Percentiles rank a stretch among this genome's conserved stretches.
These are phyloP conservation scores for Hyphopichia homilentoma DNA, from an alignment of 805 yeast species.

Conservation along the genomic window DNA sequence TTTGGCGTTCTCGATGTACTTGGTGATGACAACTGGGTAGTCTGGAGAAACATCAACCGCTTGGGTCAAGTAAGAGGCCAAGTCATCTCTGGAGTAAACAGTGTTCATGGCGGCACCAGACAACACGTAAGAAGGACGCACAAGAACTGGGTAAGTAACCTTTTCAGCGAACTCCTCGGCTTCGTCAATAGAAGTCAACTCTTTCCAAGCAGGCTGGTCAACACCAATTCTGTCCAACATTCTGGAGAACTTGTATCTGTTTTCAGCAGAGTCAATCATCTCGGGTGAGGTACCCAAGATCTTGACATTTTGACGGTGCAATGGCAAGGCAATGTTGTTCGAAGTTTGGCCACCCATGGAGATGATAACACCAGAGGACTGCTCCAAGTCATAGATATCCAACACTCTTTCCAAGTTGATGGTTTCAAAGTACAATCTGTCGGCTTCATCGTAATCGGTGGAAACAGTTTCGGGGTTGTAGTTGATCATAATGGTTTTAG, in stretches of 20 bases:
- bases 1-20: constrained; percentile 93
- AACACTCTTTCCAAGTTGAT: constrained; percentile 90
- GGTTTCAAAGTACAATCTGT: constrained; percentile 92
- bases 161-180: constrained; percentile 89
- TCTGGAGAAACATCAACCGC: constrained; percentile 98
- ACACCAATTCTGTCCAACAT: constrained; percentile 95
- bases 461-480: constrained; percentile 98
- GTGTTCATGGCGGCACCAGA: constrained; percentile 99
- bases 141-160: constrained; percentile 91
- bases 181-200: constrained; percentile 85
- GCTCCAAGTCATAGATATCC: constrained; percentile 91
- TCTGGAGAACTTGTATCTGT: constrained; percentile 95
- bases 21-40: constrained; percentile 95
- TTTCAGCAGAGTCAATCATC: constrained; percentile 97
- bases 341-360: constrained; percentile 99
- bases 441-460: constrained; percentile 98
- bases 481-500: constrained; percentile 93
- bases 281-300: constrained; percentile 96
- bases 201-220: constrained; percentile 99
- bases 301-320: constrained; percentile 92
- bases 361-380: constrained; percentile 86
- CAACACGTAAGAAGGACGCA: constrained; percentile 94
- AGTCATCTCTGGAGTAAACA: constrained; percentile 83
- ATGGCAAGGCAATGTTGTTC: constrained; percentile 88
- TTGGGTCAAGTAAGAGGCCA: constrained; percentile 81